Evolutionary conservation across 805 yeast genomes (phyloP), one percentile per base, ranked within the genome.

Genomic region (Pichia deserticola): DNA sequence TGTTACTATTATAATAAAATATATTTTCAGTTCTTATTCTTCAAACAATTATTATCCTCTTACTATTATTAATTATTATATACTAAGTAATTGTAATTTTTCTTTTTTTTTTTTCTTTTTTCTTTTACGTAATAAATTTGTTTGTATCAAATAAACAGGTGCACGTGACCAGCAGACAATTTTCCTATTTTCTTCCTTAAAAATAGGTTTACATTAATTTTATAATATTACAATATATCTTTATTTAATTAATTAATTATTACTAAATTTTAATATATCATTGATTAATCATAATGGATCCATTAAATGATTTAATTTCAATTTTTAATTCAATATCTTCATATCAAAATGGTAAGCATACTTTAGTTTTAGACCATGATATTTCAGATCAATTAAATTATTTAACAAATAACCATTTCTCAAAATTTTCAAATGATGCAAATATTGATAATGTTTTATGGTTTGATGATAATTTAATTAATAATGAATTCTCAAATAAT

Each of bases 401-500:
- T 15, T 45, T 66, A 40, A 57, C 68, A 5, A 28, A 47, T 6
- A 42, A 50, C 15, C 51, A 54, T 12, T 65, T 66, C 51, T 56
- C 60, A 5, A 54, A 56, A 30, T 55, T 66, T 43, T 53, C 58
- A 39, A 51, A 57, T 40, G 40, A 52, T 42, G 58, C 68, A 15
- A 52, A 54, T 11, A 60, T 66, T 9, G 52, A 42, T 5, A 56
- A 57, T 32, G 67, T 65, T 33, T 45, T 64, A 3, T 66, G 68
- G 69, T 54, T 62, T 25, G 63, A 64, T 38, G 60, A 56, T n/a
- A 20, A 35, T 13, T 29, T 3, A 48, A 44, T 30, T 28, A 28
- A 27, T n/a, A 28, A 12, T 13, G 34, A 40, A n/a, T 27, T 27
- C 7, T 5, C 30, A 7, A 3, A 27, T 28, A n/a, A 20, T 30